A percentile compares a stretch with the other conserved stretches of the same genome.
Conservation (phyloP, 164 flowering plant species). For the Stephania cephalantha region DNA sequence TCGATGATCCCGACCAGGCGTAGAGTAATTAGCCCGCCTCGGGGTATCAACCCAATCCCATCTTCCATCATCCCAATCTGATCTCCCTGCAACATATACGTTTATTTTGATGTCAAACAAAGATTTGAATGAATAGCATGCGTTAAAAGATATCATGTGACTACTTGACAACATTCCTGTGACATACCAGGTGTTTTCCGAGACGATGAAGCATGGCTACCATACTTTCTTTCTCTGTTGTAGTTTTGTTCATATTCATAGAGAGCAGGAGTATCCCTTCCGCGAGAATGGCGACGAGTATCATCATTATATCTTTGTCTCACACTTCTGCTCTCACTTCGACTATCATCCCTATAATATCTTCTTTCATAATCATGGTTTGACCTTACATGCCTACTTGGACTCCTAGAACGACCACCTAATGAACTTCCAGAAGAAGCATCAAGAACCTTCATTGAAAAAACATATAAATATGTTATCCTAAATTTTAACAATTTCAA, state of each 20-base stretch:
- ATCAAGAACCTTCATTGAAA: constrained; percentile 28
- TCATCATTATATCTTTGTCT: constrained; percentile 27
- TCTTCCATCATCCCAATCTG: constrained; percentile 89
- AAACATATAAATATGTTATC: constrained; percentile 2
- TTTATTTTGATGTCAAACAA: background rate
- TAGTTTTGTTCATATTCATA: constrained; percentile 29
- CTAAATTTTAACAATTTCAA: background rate
- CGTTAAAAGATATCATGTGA: background rate
- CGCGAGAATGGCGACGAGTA: constrained; percentile 19
- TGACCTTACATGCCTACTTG: constrained; percentile 31
- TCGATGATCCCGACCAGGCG: constrained; percentile 40
- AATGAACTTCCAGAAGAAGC: constrained; percentile 30
- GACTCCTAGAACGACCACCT: constrained; percentile 28
- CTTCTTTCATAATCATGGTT: constrained; percentile 33
- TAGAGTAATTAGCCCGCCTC: constrained; percentile 41
- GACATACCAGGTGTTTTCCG: constrained; percentile 59
- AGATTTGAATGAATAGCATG: background rate
- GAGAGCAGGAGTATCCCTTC: constrained; percentile 34
- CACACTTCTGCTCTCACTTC: constrained; percentile 30
- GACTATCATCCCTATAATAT: constrained; percentile 26
- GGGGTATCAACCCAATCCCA: constrained; percentile 95
- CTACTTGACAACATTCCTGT: background rate
- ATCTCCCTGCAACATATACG: constrained; percentile 41
- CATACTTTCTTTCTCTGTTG: constrained; percentile 38
- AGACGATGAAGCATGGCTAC: constrained; percentile 39